phyloP scores from a whole-genome alignment of 2,329 filamentous ascomycete genomes.

The Claviceps pusilla region DNA sequence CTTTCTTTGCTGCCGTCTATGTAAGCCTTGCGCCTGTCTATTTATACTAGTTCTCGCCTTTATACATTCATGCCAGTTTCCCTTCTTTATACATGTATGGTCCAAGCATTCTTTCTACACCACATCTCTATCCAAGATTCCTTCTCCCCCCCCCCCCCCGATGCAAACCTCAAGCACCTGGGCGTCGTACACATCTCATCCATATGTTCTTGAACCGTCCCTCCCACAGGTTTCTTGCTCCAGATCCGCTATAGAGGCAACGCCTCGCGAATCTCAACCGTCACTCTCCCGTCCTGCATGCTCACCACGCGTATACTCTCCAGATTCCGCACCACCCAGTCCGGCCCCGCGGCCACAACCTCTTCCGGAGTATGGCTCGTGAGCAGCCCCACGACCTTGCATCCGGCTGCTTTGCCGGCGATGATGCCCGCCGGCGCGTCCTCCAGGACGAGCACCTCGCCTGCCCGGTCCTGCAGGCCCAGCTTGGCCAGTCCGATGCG shows the following conservation, averaged over 20 bases:
- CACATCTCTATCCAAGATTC: too few species aligned
- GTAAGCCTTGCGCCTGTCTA: too few species aligned
- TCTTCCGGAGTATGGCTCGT: conserved; percentile 68
- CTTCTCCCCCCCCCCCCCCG: too few species aligned
- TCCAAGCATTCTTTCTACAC: too few species aligned
- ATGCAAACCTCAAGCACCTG: too few species aligned
- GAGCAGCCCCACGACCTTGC: conserved; percentile 66
- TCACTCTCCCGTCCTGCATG: conserved; percentile 41
- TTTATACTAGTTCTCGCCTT: too few species aligned
- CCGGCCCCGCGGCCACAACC: conserved; percentile 60
- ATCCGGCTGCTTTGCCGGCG: conserved; percentile 74
- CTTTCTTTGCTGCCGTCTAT: too few species aligned
- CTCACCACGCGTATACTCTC: conserved; percentile 52
- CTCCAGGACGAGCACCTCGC: conserved; percentile 61
- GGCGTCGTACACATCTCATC: too few species aligned
- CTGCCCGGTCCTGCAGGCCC: conserved; percentile 31
- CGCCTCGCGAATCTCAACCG: conserved; percentile 53
- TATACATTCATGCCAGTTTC: too few species aligned
- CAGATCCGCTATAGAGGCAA: conserved; percentile 19
- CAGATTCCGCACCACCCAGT: conserved; percentile 76
- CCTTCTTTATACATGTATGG: too few species aligned
- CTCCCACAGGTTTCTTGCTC: too few species aligned
- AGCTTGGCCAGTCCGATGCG: conserved; percentile 50
- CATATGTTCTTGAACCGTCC: too few species aligned
- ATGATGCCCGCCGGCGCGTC: conserved; percentile 76